Evolutionary conservation across 768 basidiomycete species (phyloP).

Genomic region (Suillus clintonianus): DNA sequence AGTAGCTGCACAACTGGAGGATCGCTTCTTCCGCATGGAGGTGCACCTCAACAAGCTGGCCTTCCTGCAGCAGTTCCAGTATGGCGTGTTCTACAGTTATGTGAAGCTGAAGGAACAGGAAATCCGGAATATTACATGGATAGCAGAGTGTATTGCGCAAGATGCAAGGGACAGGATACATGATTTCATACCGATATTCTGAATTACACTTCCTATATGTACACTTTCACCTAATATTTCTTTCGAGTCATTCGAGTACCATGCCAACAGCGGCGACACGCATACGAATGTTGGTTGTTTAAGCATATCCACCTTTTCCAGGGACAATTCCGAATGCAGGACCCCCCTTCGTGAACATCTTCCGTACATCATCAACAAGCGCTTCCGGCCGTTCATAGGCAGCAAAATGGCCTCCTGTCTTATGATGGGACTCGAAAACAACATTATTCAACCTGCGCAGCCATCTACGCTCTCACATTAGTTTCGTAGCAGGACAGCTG

Average conservation of each 20-base stretch:
- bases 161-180: constrained; percentile 94
- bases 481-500: not conserved
- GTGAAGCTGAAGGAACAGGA: constrained; percentile 92
- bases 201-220: constrained; percentile 22
- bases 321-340: constrained; percentile 49
- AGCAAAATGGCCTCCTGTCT: constrained; percentile 57
- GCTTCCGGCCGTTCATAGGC: constrained; percentile 48
- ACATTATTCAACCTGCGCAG: constrained; percentile 32
- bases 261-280: not conserved
- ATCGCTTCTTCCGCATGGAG: constrained; percentile 92
- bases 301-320: constrained; percentile 44
- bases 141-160: constrained; percentile 98
- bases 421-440: constrained; percentile 49
- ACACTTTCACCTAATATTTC: not conserved
- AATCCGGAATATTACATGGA: constrained; percentile 87
- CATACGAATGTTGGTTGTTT: not conserved
- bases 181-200: constrained; percentile 93
- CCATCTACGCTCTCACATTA: constrained; percentile 37
- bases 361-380: constrained; percentile 49
- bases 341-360: constrained; percentile 55
- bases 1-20: constrained; percentile 76
- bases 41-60: constrained; percentile 92
- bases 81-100: constrained; percentile 90
- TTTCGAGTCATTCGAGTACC: not conserved
- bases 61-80: constrained; percentile 97